A percentile compares a stretch with the other conserved stretches of the same genome.
phyloP scores from a whole-genome alignment of 257 asterid genomes.

The Galeopsis tetrahit region DNA sequence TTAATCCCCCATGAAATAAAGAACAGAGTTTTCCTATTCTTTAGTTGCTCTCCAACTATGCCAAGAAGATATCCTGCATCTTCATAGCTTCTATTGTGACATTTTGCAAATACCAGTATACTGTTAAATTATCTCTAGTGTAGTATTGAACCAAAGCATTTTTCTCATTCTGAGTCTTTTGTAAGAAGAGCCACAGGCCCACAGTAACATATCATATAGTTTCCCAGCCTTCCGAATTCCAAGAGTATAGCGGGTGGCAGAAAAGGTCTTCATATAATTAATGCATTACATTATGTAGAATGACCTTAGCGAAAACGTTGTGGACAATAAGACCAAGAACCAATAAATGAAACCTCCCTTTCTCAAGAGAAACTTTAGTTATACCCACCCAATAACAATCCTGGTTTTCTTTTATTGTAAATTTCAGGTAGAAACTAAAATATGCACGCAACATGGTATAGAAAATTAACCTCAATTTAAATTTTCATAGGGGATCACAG shows the following conservation, averaged over 20 bases:
- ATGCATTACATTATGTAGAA: not conserved
- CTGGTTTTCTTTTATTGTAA: not conserved
- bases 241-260: conserved; percentile 2
- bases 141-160: conserved; percentile 8
- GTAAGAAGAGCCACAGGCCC: conserved; percentile 5
- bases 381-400: not conserved
- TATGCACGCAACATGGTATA: not conserved
- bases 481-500: not conserved
- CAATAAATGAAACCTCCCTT: not conserved
- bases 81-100: conserved; percentile 4
- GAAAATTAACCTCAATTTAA: not conserved
- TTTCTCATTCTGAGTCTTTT: not conserved
- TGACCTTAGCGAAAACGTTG: not conserved
- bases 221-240: conserved; percentile 15
- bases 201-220: not conserved
- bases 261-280: conserved; percentile 1
- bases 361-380: conserved; percentile 16
- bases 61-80: conserved; percentile 17
- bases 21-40: conserved; percentile 1
- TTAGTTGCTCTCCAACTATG: conserved; percentile 19
- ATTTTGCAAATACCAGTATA: conserved; percentile 7
- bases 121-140: not conserved
- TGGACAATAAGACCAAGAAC: not conserved
- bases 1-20: conserved; percentile 2
- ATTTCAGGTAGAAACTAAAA: not conserved